A percentile compares a stretch with the other conserved stretches of the same genome.
These are phyloP conservation scores for Kitagawia praeruptora DNA, from an alignment of 129 eudicot species.

Conservation along the genomic window DNA sequence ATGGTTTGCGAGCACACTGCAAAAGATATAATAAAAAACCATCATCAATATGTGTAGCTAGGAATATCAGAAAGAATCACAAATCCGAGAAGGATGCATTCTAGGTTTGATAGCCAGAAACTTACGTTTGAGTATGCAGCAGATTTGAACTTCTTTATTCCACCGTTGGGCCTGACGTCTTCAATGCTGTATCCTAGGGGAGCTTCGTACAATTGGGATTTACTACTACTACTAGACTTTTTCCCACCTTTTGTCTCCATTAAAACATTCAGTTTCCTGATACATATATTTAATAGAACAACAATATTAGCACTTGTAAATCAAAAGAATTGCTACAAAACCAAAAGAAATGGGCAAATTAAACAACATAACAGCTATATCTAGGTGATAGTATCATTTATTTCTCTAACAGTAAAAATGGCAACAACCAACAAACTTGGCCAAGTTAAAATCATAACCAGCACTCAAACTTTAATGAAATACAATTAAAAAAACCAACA, in stretches of 20 bases:
- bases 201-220: conserved; percentile 65
- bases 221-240: conserved; percentile 74
- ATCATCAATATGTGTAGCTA: neutral
- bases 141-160: conserved; percentile 89
- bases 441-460: too few relatives aligned
- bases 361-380: neutral
- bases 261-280: conserved; percentile 48
- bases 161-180: conserved; percentile 98
- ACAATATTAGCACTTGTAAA: neutral
- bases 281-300: neutral
- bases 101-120: neutral
- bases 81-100: neutral
- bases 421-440: neutral
- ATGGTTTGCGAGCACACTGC: conserved; percentile 99
- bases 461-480: neutral
- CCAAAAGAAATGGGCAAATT: neutral
- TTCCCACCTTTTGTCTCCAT: conserved; percentile 97
- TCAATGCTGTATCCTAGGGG: conserved; percentile 98
- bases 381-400: neutral
- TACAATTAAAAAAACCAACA: neutral
- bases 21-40: conserved; percentile 12
- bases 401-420: neutral
- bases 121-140: conserved; percentile 99
- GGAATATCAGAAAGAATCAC: neutral
- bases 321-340: neutral